Percentiles rank a stretch among this genome's conserved stretches.
phyloP scores from a whole-genome alignment of 192 early-diverging fungal species.

The Rhizophagus prolifer region DNA sequence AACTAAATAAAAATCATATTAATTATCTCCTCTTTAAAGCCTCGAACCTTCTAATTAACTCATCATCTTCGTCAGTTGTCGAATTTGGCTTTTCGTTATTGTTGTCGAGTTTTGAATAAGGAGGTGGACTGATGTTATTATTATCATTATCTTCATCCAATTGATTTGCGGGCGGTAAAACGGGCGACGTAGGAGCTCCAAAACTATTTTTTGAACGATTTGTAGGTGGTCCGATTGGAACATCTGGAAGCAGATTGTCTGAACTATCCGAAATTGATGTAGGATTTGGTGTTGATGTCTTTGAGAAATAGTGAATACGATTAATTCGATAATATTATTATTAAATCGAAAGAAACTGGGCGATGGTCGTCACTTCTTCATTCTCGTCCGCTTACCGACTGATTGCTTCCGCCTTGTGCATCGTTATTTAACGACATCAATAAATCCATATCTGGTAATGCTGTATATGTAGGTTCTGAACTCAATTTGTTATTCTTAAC shows the following conservation, averaged over 20 bases:
- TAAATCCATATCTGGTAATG: slow-evolving; percentile 17
- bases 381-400: slow-evolving; percentile 2
- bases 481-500: background rate
- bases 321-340: background rate
- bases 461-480: background rate
- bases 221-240: slow-evolving; percentile 23
- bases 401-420: background rate
- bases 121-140: slow-evolving; percentile 27
- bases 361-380: background rate
- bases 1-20: background rate
- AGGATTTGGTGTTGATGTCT: background rate
- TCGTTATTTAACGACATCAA: slow-evolving; percentile 12
- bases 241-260: slow-evolving; percentile 11
- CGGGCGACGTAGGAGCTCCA: background rate
- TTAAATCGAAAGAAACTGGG: background rate
- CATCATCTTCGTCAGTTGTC: slow-evolving; percentile 66
- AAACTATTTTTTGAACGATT: background rate
- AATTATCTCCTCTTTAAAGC: slow-evolving; percentile 61
- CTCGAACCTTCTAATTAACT: slow-evolving; percentile 72
- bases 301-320: background rate
- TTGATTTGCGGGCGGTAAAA: background rate
- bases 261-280: background rate
- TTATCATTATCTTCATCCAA: background rate
- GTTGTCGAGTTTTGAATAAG: slow-evolving; percentile 19
- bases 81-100: slow-evolving; percentile 28